Evolutionary conservation across 2,329 filamentous ascomycete genomes (phyloP).

Genomic region (Diplodia seriata): DNA sequence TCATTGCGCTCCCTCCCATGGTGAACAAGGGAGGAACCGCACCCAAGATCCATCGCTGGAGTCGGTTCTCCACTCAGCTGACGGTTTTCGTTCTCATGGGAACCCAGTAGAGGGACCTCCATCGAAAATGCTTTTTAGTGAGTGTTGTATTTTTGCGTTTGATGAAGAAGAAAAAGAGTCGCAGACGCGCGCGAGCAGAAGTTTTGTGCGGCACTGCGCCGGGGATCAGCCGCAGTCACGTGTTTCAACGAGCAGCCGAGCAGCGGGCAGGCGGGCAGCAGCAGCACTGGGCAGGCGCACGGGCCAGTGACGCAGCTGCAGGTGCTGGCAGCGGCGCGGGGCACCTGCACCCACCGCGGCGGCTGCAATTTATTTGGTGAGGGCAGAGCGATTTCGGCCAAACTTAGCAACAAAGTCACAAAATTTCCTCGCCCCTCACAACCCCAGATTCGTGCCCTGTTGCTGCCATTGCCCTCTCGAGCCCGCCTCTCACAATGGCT

Average conservation of each 20-base stretch:
- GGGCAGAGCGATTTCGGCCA: conserved; percentile 24
- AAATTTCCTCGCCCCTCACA: conserved; percentile 24
- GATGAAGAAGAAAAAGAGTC: conserved; percentile 49
- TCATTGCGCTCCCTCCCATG: conserved; percentile 66
- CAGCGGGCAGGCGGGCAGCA: background rate
- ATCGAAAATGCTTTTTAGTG: conserved; percentile 65
- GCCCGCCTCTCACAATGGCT: conserved; percentile 28
- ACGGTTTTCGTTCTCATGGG: conserved; percentile 67
- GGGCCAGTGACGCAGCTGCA: conserved; percentile 21
- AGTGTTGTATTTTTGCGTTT: conserved; percentile 65
- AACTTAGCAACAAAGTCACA: conserved; percentile 27
- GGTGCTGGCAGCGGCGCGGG: conserved; percentile 6
- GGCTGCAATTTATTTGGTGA: conserved; percentile 1
- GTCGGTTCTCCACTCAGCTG: conserved; percentile 62
- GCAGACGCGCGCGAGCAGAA: conserved; percentile 8
- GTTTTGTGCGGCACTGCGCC: conserved; percentile 5
- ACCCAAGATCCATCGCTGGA: conserved; percentile 62
- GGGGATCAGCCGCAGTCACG: conserved; percentile 12
- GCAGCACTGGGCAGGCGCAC: background rate
- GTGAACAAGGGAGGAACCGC: conserved; percentile 59
- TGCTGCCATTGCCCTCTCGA: conserved; percentile 14
- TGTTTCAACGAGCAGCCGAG: background rate
- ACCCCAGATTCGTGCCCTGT: conserved; percentile 10
- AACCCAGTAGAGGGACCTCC: conserved; percentile 52
- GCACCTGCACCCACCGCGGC: conserved; percentile 10